Base-by-base conservation (phyloP, 129 eudicot species). In the Erigeron canadensis region DNA sequence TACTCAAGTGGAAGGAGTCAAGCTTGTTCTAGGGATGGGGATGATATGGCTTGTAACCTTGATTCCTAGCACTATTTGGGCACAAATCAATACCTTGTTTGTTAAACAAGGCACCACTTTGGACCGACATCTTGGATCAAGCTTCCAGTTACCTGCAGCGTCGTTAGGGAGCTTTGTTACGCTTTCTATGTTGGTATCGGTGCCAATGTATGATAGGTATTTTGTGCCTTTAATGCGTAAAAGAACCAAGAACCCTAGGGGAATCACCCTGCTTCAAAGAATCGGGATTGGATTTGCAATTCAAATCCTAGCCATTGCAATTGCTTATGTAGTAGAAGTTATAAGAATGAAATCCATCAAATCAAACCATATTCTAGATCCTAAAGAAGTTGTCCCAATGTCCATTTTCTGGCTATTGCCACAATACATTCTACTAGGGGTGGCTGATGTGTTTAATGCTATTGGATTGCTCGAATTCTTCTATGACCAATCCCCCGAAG, bases 101-200 rank as follows among this genome's bases (percentile, higher is more conserved):
- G 98, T 94, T 10, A 94, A 94, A 74, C 98, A 94, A 73, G 98
- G 98, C 76, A 89, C 90, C 81, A 94, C 96, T 46, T 58, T 94
- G 71, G 91, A 94, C 80, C 79, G 98, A 19, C 95, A 83, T 72
- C 44, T 94, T 40, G 87, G 90, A 43, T 34, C 79, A 1, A 64
- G 22, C 56, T 84, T 94, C 78, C 84, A 82, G 40, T 80, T 89
- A 34, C 98, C 98, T 0, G 95, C 98, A 5, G 98, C 98, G 21
- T 87, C 96, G 12, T 85, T 94, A 9, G 88, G 95, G 15, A 86
- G 98, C 78, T 87, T 89, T 40, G 88, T 87, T 4, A 94, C 95
- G 0, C 81, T 89, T 53, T 81, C 96, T 43, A 87, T 87, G 95
- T 84, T 94, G 8, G 41, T 87, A 57, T 72, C 78, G 0, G 87